These are phyloP conservation scores for Colletotrichum spinosum DNA, from an alignment of 2,329 filamentous ascomycete genomes.

Conservation along the genomic window DNA sequence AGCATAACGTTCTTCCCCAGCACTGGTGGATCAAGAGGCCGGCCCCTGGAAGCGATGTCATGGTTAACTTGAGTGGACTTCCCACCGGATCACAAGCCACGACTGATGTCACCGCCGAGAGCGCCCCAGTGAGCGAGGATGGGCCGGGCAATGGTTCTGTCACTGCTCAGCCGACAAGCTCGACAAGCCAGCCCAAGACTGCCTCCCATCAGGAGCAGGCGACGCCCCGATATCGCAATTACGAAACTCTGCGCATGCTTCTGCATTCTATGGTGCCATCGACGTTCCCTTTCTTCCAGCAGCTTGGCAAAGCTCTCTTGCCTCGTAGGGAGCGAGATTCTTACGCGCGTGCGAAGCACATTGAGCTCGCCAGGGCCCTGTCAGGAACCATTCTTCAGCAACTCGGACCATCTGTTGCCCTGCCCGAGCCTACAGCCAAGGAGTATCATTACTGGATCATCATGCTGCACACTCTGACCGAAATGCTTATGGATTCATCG, in stretches of 20 bases:
- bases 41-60: slow-evolving; percentile 30
- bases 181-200: slow-evolving; percentile 45
- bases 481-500: slow-evolving; percentile 77
- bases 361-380: slow-evolving; percentile 72
- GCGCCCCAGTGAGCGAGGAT: slow-evolving; percentile 48
- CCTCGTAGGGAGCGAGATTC: slow-evolving; percentile 78
- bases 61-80: slow-evolving; percentile 17
- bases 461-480: slow-evolving; percentile 80
- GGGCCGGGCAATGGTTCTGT: slow-evolving; percentile 44
- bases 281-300: slow-evolving; percentile 88
- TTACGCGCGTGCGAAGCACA: slow-evolving; percentile 65
- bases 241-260: slow-evolving; percentile 79
- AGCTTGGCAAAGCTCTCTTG: slow-evolving; percentile 83
- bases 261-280: slow-evolving; percentile 82
- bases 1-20: slow-evolving; percentile 79
- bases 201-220: slow-evolving; percentile 57
- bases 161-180: slow-evolving; percentile 39
- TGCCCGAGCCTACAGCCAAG: slow-evolving; percentile 63
- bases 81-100: slow-evolving; percentile 6
- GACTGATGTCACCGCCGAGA: slow-evolving; percentile 44
- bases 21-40: slow-evolving; percentile 61
- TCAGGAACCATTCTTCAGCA: slow-evolving; percentile 78
- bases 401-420: slow-evolving; percentile 62
- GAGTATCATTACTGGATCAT: slow-evolving; percentile 86
- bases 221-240: slow-evolving; percentile 74